These are phyloP conservation scores for Candida saitoana DNA, from an alignment of 805 yeast species.

Conservation along the genomic window DNA sequence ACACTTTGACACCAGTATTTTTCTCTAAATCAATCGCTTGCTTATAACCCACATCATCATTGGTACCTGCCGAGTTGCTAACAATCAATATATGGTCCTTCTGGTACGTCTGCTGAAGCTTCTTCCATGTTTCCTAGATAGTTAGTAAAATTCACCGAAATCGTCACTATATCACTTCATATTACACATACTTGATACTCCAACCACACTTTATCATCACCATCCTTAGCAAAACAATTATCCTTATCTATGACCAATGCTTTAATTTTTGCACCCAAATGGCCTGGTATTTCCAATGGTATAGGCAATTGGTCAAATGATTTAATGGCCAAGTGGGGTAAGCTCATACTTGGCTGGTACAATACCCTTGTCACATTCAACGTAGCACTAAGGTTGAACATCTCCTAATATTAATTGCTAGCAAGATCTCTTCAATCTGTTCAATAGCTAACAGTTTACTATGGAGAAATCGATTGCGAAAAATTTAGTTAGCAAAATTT, in stretches of 20 bases:
- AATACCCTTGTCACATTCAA: slow-evolving; percentile 59
- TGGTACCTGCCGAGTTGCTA: slow-evolving; percentile 90
- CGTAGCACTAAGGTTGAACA: slow-evolving; percentile 74
- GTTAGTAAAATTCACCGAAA: slow-evolving; percentile 8
- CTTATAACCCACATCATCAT: slow-evolving; percentile 56
- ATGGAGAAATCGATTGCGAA: background rate
- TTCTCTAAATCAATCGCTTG: slow-evolving; percentile 64
- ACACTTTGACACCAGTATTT: slow-evolving; percentile 63
- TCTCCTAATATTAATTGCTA: too few species aligned
- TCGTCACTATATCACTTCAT: too few species aligned
- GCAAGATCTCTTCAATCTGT: too few species aligned
- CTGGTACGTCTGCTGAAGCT: slow-evolving; percentile 55
- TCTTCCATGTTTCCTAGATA: slow-evolving; percentile 45
- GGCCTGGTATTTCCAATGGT: slow-evolving; percentile 42
- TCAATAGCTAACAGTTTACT: too few species aligned
- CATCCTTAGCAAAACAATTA: slow-evolving; percentile 87
- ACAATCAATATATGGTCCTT: slow-evolving; percentile 67
- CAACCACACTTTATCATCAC: slow-evolving; percentile 76
- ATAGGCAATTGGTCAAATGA: slow-evolving; percentile 59
- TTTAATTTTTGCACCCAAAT: slow-evolving; percentile 40
- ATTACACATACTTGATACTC: slow-evolving; percentile 48
- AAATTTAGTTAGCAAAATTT: background rate
- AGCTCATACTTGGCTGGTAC: slow-evolving; percentile 60
- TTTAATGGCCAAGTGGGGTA: slow-evolving; percentile 57
- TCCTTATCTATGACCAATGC: slow-evolving; percentile 91